Evolutionary conservation across 2,329 filamentous ascomycete species (phyloP).

Genomic region (Calonectria multiphialidica): DNA sequence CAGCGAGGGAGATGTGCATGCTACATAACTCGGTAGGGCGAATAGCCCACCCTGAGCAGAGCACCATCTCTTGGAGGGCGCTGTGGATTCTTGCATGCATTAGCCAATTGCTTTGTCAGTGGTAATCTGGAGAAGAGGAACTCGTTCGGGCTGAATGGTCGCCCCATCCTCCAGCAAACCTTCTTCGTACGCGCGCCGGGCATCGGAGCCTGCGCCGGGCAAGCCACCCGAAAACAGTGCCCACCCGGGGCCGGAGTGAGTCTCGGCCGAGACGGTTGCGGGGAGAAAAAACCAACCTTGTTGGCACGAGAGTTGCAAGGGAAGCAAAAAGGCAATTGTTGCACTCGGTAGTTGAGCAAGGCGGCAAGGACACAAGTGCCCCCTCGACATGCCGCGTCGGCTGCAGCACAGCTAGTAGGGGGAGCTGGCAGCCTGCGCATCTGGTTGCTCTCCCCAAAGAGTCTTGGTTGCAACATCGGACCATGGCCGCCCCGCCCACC

Average conservation of each 20-base stretch:
- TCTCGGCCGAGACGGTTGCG: slow-evolving; percentile 15
- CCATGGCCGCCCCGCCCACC: slow-evolving; percentile 24
- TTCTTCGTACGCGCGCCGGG: background rate
- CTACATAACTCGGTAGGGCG: background rate
- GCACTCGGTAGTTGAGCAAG: background rate
- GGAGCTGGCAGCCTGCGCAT: background rate
- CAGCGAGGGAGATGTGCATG: background rate
- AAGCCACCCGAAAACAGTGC: slow-evolving; percentile 18
- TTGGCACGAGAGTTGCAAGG: background rate
- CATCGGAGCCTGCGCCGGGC: background rate
- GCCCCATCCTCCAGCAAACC: background rate
- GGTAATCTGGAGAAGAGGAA: background rate
- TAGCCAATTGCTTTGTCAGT: background rate
- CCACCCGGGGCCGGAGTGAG: slow-evolving; percentile 19
- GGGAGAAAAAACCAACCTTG: background rate
- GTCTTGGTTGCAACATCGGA: slow-evolving; percentile 23
- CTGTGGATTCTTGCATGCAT: background rate
- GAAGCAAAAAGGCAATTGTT: slow-evolving; percentile 1
- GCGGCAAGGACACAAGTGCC: background rate
- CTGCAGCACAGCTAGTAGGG: background rate
- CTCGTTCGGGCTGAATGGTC: background rate
- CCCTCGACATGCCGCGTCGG: background rate
- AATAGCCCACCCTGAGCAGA: background rate
- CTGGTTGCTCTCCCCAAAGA: background rate
- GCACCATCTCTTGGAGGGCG: background rate